phyloP scores from a whole-genome alignment of 2,329 filamentous ascomycete genomes.

The Diplodia mutila region DNA sequence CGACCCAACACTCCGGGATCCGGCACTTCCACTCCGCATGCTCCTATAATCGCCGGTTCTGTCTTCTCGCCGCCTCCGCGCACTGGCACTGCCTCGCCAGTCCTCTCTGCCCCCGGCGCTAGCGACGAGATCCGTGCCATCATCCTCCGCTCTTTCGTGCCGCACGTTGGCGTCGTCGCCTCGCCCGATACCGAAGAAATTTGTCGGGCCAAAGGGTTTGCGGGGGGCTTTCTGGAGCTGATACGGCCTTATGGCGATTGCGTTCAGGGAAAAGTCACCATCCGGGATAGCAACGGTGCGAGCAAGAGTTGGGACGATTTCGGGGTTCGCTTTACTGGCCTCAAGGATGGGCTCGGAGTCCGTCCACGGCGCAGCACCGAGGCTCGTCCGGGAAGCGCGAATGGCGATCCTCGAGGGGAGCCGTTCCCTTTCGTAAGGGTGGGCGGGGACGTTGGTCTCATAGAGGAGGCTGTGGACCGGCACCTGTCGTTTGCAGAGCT shows the following conservation, averaged over 20 bases:
- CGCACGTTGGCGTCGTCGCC: conserved; percentile 84
- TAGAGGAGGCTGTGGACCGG: conserved; percentile 79
- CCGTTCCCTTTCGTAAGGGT: conserved; percentile 43
- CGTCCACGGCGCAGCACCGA: conserved; percentile 45
- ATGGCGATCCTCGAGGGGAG: conserved; percentile 23
- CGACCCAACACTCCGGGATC: conserved; percentile 47
- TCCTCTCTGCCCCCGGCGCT: conserved; percentile 36
- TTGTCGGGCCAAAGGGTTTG: conserved; percentile 80
- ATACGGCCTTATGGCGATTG: conserved; percentile 89
- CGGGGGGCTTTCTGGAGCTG: conserved; percentile 79
- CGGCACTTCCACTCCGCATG: conserved; percentile 48
- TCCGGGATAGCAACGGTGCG: conserved; percentile 85
- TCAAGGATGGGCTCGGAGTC: conserved; percentile 59
- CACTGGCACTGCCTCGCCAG: conserved; percentile 45
- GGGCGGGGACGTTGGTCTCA: conserved; percentile 64
- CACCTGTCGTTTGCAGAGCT: conserved; percentile 77
- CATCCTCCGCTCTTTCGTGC: conserved; percentile 83
- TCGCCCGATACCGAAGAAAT: conserved; percentile 84
- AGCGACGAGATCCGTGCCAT: conserved; percentile 64
- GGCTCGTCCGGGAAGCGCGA: conserved; percentile 36
- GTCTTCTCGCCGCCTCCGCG: conserved; percentile 50
- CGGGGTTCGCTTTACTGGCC: conserved; percentile 79
- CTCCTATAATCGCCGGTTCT: conserved; percentile 41
- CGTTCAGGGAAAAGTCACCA: conserved; percentile 83
- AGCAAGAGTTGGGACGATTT: conserved; percentile 88